These are phyloP conservation scores for Auricularia auricula-judae DNA, from an alignment of 768 basidiomycete genomes.

Conservation along the genomic window DNA sequence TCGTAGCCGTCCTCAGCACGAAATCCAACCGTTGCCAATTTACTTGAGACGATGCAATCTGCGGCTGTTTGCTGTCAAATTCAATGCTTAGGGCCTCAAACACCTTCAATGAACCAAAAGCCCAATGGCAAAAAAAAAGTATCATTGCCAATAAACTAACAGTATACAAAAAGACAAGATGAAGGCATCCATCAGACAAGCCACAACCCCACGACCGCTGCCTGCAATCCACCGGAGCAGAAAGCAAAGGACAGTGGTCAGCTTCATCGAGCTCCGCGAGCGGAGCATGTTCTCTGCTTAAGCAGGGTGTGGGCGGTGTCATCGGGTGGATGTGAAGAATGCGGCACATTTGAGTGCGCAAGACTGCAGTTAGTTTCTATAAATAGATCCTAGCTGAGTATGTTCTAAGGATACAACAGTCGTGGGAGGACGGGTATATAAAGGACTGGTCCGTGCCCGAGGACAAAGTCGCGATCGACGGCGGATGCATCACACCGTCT, in stretches of 20 bases:
- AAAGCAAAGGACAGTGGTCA: background rate
- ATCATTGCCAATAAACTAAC: no score
- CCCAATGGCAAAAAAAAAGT: no score
- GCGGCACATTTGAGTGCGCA: background rate
- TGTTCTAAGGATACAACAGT: background rate
- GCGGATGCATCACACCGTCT: no score
- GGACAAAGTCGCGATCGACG: no score
- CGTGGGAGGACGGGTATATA: background rate
- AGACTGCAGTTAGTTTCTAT: slow-evolving; percentile 1
- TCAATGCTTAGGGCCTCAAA: no score
- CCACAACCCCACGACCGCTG: background rate
- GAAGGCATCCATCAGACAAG: background rate
- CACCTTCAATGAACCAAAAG: no score
- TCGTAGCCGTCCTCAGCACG: no score
- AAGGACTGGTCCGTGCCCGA: background rate
- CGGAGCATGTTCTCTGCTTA: background rate
- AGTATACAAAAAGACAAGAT: background rate
- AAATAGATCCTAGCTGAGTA: slow-evolving; percentile 2
- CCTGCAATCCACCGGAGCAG: background rate
- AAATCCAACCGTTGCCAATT: no score
- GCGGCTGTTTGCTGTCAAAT: no score
- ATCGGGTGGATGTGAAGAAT: background rate
- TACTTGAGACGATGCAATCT: no score
- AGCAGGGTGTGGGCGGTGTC: background rate
- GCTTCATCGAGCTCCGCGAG: background rate